A percentile compares a stretch with the other conserved stretches of the same genome.
Conservation (phyloP, 2,329 filamentous ascomycete species). For the Orbilia ellipsospora region DNA sequence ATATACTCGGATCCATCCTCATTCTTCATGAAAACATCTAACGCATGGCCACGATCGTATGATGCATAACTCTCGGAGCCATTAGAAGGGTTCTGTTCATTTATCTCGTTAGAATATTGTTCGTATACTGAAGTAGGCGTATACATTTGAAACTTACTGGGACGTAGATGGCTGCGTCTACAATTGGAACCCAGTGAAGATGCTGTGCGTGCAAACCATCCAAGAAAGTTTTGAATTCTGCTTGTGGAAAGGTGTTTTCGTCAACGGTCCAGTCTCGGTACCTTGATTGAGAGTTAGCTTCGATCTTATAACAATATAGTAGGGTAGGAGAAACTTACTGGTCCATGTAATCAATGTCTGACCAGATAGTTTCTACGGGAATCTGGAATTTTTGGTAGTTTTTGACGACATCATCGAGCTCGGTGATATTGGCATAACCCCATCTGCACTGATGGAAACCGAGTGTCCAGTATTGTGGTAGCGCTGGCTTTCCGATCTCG, state of each 20-base stretch:
- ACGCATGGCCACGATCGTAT: conserved; percentile 72
- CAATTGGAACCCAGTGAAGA: conserved; percentile 81
- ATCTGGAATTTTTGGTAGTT: conserved; percentile 75
- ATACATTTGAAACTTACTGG: conserved; percentile 7
- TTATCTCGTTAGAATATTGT: too few species aligned
- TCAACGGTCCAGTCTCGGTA: conserved; percentile 74
- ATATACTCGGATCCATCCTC: conserved; percentile 70
- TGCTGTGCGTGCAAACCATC: conserved; percentile 73
- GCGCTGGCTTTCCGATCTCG: conserved; percentile 65
- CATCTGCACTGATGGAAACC: conserved; percentile 69
- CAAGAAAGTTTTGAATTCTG: conserved; percentile 73
- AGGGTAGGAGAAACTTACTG: conserved; percentile 35
- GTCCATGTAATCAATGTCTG: conserved; percentile 78
- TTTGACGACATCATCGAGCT: conserved; percentile 66
- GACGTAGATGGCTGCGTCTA: conserved; percentile 72
- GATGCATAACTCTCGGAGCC: conserved; percentile 68
- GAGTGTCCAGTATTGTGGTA: conserved; percentile 68
- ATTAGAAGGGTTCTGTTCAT: conserved; percentile 25
- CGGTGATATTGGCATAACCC: conserved; percentile 62
- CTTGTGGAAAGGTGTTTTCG: conserved; percentile 71
- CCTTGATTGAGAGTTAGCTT: conserved; percentile 1
- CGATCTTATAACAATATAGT: background rate
- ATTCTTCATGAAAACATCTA: conserved; percentile 68
- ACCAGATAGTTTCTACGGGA: conserved; percentile 79
- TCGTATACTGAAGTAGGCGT: background rate